Conservation (phyloP, 2,329 filamentous ascomycete species). For the Pseudogymnoascus sp. region DNA sequence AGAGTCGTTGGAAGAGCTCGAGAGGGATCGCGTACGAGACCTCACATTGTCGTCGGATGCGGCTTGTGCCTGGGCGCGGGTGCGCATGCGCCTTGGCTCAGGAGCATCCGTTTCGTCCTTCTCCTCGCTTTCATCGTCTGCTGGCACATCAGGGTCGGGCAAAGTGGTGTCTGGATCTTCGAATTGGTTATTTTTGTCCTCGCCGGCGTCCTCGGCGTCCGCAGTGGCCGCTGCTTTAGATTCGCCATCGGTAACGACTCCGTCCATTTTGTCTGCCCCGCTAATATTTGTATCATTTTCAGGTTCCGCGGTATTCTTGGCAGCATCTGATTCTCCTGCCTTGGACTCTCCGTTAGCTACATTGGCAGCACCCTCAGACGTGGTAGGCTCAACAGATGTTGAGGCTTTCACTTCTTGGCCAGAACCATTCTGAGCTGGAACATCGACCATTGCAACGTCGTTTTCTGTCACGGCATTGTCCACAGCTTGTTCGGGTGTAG, state of each 20-base stretch:
- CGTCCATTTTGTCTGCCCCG: constrained; percentile 2
- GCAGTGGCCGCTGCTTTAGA: not conserved
- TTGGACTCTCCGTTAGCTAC: not conserved
- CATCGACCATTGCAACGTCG: not conserved
- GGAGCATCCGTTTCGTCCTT: constrained; percentile 36
- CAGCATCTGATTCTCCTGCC: not conserved
- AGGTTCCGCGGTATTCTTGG: not conserved
- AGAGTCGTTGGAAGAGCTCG: constrained; percentile 40
- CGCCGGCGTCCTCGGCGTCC: not conserved
- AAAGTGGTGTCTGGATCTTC: constrained; percentile 7
- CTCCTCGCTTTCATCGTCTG: constrained; percentile 3
- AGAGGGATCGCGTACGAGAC: constrained; percentile 27
- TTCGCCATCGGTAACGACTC: not conserved
- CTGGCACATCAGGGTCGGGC: constrained; percentile 2
- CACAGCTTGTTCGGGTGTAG: not conserved
- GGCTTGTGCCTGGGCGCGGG: constrained; percentile 43
- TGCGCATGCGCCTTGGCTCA: constrained; percentile 45
- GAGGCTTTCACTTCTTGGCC: not conserved
- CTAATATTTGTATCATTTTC: not conserved
- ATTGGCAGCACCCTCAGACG: not conserved
- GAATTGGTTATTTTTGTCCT: not conserved
- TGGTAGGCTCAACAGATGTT: not conserved
- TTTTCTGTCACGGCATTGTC: not conserved
- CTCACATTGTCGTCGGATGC: constrained; percentile 29
- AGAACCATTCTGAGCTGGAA: not conserved